These are phyloP conservation scores for Pharnaceum exiguum DNA, from an alignment of 148 eudicot genomes.

Conservation along the genomic window DNA sequence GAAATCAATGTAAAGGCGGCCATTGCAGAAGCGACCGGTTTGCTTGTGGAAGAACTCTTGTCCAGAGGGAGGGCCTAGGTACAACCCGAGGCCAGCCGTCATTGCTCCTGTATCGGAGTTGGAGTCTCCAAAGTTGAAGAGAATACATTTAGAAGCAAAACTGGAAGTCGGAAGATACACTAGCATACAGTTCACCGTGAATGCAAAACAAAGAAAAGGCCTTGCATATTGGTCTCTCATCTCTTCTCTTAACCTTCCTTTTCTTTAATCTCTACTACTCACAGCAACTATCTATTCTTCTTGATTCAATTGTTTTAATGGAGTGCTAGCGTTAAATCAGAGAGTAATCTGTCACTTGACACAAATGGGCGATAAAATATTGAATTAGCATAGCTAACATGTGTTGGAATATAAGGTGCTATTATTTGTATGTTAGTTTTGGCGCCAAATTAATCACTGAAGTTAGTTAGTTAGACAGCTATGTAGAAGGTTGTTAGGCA, in stretches of 20 bases:
- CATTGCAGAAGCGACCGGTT: constrained; percentile 43
- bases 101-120: constrained; percentile 38
- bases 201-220: neutral
- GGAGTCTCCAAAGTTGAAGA: constrained; percentile 42
- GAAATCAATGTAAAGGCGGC: constrained; percentile 50
- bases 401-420: no score
- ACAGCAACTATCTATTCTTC: no score
- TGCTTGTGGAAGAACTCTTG: constrained; percentile 37
- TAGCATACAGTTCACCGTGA: neutral
- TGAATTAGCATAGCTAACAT: no score
- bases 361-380: no score
- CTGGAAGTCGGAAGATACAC: neutral
- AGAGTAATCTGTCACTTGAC: no score
- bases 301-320: no score
- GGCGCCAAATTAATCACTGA: no score
- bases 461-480: no score
- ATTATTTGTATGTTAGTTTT: no score
- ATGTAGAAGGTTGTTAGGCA: no score
- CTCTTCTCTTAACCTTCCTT: neutral
- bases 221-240: constrained; percentile 13
- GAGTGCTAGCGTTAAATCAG: no score
- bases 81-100: constrained; percentile 35
- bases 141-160: constrained; percentile 21
- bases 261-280: no score
- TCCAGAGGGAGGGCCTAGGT: constrained; percentile 37